Base-by-base conservation (phyloP, 129 eudicot species). In the Escallonia rubra region DNA sequence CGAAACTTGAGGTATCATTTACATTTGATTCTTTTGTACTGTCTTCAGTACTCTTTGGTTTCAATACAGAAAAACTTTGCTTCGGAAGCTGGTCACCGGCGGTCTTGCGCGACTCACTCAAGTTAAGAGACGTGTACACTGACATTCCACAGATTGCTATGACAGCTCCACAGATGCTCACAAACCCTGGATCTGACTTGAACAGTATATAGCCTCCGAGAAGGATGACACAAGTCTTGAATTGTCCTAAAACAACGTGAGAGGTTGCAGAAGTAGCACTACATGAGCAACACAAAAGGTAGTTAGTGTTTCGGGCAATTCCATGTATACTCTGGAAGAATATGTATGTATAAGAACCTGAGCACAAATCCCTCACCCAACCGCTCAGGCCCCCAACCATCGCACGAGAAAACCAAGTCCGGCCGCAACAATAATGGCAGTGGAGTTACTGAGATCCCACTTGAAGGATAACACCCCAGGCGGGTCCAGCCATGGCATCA, bases 201-300 rank as follows among this genome's bases (percentile, higher is more conserved):
- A 86, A 89, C 2, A 86, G 57, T 59, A 84, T 5, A 44, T 90
- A 86, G 16, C 97, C 91, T 61, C 95, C 91, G 3, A 86, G 81
- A 48, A 90, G 75, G 69, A 90, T 82, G 7, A 87, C 85, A 72
- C 95, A 87, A 0, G 97, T 90, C 63, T 90, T 90, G 85, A 90
- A 90, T 48, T 90, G 95, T 13, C 97, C 95, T 48, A 84, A 69
- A 42, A 90, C 82, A 43, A 87, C 91, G 34, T 90, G 91, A 4
- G 95, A 78, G 10, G 89, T 86, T 45, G 97, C 97, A 23, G 91
- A 90, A 0, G 97, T 90, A 12, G 95, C 91, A 15, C 95, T 90
- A 82, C 77, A 77, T 60, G 10, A 47, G 65, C 57, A 77, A 10
- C 57, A 3, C 11, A 5, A 52, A 12, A 39, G 34, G 41, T 59